Percentiles rank a stretch among this genome's conserved stretches.
Conservation (phyloP, 179 eudicot genomes). For the Beta corolliflora region DNA sequence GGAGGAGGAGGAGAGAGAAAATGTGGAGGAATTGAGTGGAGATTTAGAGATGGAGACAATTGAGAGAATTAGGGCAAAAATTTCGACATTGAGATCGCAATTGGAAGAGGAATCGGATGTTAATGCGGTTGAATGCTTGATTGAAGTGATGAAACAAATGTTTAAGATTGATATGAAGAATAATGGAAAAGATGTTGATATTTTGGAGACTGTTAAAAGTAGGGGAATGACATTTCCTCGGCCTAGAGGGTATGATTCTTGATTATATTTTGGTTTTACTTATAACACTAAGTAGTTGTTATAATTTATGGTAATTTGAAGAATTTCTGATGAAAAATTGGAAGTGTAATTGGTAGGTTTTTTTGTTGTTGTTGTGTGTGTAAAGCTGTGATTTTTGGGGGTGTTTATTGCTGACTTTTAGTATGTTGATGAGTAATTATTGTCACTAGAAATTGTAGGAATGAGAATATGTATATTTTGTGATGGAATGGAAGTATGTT, state of each 20-base stretch:
- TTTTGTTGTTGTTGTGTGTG: not conserved
- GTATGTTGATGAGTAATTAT: too few relatives aligned
- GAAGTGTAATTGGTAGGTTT: too few relatives aligned
- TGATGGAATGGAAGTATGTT: too few relatives aligned
- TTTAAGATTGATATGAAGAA: not conserved
- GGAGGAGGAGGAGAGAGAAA: not conserved
- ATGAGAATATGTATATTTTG: too few relatives aligned
- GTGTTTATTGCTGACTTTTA: too few relatives aligned
- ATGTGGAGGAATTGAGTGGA: not conserved
- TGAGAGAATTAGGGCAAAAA: not conserved
- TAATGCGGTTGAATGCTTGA: not conserved
- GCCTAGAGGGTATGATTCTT: not conserved
- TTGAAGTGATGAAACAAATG: not conserved
- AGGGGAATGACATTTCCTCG: slow-evolving; percentile 8
- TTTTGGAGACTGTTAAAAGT: not conserved
- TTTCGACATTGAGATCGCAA: not conserved
- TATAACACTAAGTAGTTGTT: too few relatives aligned
- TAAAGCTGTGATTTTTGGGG: not conserved
- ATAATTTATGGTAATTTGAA: too few relatives aligned
- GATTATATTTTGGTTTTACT: not conserved
- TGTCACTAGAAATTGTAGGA: too few relatives aligned
- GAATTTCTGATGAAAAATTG: too few relatives aligned
- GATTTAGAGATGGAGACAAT: not conserved
- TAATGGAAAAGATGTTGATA: not conserved
- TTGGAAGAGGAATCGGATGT: too few relatives aligned